A percentile compares a stretch with the other conserved stretches of the same genome.
phyloP scores from a whole-genome alignment of 1,139 yeast genomes.

The Geotrichum australiense region DNA sequence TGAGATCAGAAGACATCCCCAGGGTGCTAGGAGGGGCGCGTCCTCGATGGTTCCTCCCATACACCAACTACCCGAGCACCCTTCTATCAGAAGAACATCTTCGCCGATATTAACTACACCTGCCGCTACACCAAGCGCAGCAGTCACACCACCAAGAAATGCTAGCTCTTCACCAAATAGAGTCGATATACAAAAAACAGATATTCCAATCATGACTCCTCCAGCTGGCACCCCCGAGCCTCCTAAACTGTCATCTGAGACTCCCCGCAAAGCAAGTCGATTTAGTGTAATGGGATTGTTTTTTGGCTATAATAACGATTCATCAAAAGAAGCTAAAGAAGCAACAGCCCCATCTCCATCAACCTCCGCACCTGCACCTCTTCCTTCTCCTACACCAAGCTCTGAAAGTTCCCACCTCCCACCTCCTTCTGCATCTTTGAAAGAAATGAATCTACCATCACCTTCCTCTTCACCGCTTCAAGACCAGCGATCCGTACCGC shows the following conservation, averaged over 20 bases:
- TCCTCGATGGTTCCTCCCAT: not conserved
- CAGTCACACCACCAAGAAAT: too few relatives aligned
- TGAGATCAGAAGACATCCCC: not conserved
- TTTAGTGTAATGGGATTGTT: conserved; percentile 13
- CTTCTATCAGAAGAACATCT: not conserved
- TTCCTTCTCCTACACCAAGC: not conserved
- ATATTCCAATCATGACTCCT: too few relatives aligned
- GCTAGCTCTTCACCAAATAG: too few relatives aligned
- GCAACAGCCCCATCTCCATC: not conserved
- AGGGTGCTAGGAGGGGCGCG: not conserved
- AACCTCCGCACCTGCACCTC: not conserved
- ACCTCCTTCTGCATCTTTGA: not conserved
- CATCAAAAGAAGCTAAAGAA: not conserved
- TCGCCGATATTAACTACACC: too few relatives aligned
- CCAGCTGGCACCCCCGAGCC: too few relatives aligned
- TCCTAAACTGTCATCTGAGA: not conserved
- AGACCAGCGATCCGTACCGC: not conserved
- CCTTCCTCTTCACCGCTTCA: not conserved
- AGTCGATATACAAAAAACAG: too few relatives aligned
- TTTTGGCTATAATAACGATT: conserved; percentile 1
- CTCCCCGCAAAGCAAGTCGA: conserved; percentile 3
- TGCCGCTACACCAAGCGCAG: too few relatives aligned
- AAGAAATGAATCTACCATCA: too few relatives aligned
- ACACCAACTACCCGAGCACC: not conserved
- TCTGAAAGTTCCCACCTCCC: not conserved